phyloP scores from a whole-genome alignment of 805 yeast genomes.

The Ogataea paraovalis region DNA sequence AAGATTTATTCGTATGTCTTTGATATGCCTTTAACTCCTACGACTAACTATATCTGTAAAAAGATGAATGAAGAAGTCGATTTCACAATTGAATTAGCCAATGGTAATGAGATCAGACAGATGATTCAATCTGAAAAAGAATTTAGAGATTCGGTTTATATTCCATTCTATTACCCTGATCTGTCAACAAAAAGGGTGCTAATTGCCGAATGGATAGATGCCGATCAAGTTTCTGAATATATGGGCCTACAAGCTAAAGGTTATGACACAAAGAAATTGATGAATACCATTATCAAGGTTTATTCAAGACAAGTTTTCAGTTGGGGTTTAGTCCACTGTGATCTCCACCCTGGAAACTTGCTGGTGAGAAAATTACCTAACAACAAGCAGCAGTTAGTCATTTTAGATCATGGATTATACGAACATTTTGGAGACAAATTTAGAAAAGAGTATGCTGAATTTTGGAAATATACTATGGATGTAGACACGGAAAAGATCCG shows the following conservation, averaged over 20 bases:
- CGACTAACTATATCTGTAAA: constrained; percentile 53
- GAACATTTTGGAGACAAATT: constrained; percentile 49
- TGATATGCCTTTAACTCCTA: constrained; percentile 57
- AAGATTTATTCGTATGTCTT: constrained; percentile 53
- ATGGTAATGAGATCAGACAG: constrained; percentile 40
- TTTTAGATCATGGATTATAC: constrained; percentile 74
- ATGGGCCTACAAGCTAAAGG: constrained; percentile 37
- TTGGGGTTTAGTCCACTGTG: constrained; percentile 70
- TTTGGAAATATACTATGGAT: constrained; percentile 63
- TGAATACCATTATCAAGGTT: constrained; percentile 47
- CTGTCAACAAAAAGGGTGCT: constrained; percentile 48
- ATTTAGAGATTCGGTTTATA: constrained; percentile 40
- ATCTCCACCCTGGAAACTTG: constrained; percentile 80
- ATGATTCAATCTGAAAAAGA: constrained; percentile 41
- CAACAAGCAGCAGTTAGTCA: constrained; percentile 51
- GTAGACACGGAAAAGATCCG: constrained; percentile 45
- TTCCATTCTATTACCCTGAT: constrained; percentile 51
- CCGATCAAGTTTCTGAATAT: constrained; percentile 50
- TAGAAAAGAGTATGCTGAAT: constrained; percentile 49
- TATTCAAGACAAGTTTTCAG: constrained; percentile 57
- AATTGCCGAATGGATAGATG: constrained; percentile 75
- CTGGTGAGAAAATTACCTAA: constrained; percentile 42
- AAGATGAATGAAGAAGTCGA: constrained; percentile 59
- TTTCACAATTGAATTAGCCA: constrained; percentile 52
- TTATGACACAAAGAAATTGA: constrained; percentile 37